These are phyloP conservation scores for Zalaria obscura DNA, from an alignment of 2,329 filamentous ascomycete species.

Conservation along the genomic window DNA sequence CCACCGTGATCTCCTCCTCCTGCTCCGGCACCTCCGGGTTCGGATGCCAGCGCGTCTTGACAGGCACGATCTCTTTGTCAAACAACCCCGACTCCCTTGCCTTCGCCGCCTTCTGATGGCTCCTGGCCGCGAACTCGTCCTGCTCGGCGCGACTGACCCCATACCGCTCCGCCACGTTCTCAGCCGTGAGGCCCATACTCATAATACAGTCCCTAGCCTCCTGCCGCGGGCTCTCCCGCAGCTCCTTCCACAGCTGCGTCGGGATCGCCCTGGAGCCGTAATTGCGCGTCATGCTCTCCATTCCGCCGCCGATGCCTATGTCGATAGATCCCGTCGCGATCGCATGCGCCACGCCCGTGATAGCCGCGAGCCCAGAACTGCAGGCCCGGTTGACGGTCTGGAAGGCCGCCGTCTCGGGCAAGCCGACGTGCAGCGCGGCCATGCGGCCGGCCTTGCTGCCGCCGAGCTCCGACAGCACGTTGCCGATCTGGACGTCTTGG, in stretches of 20 bases:
- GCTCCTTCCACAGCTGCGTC: slow-evolving; percentile 60
- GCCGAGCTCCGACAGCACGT: slow-evolving; percentile 80
- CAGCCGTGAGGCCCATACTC: slow-evolving; percentile 82
- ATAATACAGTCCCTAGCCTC: slow-evolving; percentile 79
- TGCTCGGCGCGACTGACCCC: slow-evolving; percentile 61
- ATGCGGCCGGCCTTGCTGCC: slow-evolving; percentile 83
- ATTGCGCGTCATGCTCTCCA: slow-evolving; percentile 94
- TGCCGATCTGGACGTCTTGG: slow-evolving; percentile 74
- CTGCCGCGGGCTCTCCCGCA: slow-evolving; percentile 48
- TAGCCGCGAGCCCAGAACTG: slow-evolving; percentile 60
- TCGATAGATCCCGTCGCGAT: slow-evolving; percentile 63
- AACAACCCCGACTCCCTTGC: slow-evolving; percentile 60
- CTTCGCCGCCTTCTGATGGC: slow-evolving; percentile 56
- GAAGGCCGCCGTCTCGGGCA: slow-evolving; percentile 56
- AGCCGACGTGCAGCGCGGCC: slow-evolving; percentile 75
- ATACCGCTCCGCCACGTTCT: slow-evolving; percentile 75
- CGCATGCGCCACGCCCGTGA: slow-evolving; percentile 58
- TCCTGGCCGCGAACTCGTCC: slow-evolving; percentile 65
- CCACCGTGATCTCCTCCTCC: slow-evolving; percentile 49
- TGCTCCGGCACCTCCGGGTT: slow-evolving; percentile 40
- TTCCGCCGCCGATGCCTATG: slow-evolving; percentile 69
- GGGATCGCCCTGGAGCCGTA: slow-evolving; percentile 80
- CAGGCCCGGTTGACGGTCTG: slow-evolving; percentile 86
- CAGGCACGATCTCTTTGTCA: slow-evolving; percentile 65
- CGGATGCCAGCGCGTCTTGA: slow-evolving; percentile 54